Conservation (phyloP, 345 rosid species). For the Anacardium occidentale region DNA sequence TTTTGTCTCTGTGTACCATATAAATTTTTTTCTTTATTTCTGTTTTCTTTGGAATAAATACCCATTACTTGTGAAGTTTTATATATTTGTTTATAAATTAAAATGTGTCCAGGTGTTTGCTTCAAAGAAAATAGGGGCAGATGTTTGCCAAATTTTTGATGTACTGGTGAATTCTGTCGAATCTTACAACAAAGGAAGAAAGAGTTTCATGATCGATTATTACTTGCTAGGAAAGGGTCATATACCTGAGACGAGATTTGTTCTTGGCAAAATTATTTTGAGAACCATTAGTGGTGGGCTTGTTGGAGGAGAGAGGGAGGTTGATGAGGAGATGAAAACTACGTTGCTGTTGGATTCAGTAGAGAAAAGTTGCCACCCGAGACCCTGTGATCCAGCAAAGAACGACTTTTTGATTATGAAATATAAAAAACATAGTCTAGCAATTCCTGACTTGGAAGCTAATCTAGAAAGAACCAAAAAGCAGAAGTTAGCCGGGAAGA, state of each 20-base stretch:
- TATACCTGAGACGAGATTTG: constrained; percentile 57
- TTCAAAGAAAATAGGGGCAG: constrained; percentile 43
- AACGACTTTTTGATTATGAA: constrained; percentile 18
- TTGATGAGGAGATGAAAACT: constrained; percentile 19
- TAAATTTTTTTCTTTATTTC: not conserved
- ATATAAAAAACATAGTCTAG: constrained; percentile 13
- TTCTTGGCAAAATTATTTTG: constrained; percentile 72
- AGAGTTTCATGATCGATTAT: constrained; percentile 41
- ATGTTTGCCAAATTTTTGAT: constrained; percentile 41
- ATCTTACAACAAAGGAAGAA: constrained; percentile 33
- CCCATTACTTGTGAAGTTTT: not conserved
- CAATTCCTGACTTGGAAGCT: constrained; percentile 17
- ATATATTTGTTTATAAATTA: not conserved
- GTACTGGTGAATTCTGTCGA: constrained; percentile 39
- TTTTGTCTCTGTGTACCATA: not conserved
- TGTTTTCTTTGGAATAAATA: not conserved
- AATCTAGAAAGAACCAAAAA: constrained; percentile 25
- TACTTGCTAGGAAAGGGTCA: constrained; percentile 55
- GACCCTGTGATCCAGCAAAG: constrained; percentile 21
- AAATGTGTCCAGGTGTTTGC: constrained; percentile 52
- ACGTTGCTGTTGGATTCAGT: constrained; percentile 5
- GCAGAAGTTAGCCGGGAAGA: constrained; percentile 17
- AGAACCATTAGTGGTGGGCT: constrained; percentile 53
- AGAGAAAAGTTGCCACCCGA: constrained; percentile 12
- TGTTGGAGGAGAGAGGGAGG: constrained; percentile 23